Evolutionary conservation across 2,329 filamentous ascomycete species (phyloP).

Genomic region (Fusarium camptoceras): DNA sequence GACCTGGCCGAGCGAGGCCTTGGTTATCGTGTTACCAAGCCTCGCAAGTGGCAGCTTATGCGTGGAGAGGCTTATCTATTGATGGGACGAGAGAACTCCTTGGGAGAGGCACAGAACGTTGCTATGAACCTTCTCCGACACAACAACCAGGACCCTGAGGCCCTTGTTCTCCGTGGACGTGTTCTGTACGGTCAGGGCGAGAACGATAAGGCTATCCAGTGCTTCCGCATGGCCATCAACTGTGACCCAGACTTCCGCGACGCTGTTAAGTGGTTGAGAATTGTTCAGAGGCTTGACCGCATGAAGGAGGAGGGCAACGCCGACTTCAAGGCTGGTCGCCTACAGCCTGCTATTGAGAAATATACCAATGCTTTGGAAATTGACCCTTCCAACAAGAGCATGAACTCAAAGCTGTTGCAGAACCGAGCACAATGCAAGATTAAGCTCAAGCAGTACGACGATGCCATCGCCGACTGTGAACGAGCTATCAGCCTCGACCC

Average conservation of each 20-base stretch:
- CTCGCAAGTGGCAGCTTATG: constrained; percentile 94
- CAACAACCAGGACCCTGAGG: constrained; percentile 94
- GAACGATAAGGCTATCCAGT: constrained; percentile 92
- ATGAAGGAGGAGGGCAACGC: constrained; percentile 95
- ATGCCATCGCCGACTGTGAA: constrained; percentile 87
- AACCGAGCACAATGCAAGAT: constrained; percentile 90
- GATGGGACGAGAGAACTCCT: constrained; percentile 88
- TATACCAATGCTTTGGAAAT: constrained; percentile 87
- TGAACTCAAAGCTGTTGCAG: constrained; percentile 93
- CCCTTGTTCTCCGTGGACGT: constrained; percentile 87
- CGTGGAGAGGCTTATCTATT: constrained; percentile 91
- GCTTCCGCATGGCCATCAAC: constrained; percentile 88
- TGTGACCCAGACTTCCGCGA: constrained; percentile 93
- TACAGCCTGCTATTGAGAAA: constrained; percentile 82
- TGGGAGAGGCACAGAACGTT: constrained; percentile 92
- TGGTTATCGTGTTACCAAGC: constrained; percentile 79
- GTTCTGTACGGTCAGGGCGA: constrained; percentile 92
- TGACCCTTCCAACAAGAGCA: constrained; percentile 88
- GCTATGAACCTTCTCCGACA: constrained; percentile 86
- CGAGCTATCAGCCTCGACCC: constrained; percentile 85
- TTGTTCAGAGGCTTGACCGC: constrained; percentile 90
- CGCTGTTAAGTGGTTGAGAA: constrained; percentile 87
- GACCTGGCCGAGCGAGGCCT: constrained; percentile 89
- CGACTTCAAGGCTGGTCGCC: constrained; percentile 87
- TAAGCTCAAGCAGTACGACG: constrained; percentile 84